A percentile compares a stretch with the other conserved stretches of the same genome.
phyloP scores from a whole-genome alignment of 305 asterid genomes.

The Plantago lanceolata region DNA sequence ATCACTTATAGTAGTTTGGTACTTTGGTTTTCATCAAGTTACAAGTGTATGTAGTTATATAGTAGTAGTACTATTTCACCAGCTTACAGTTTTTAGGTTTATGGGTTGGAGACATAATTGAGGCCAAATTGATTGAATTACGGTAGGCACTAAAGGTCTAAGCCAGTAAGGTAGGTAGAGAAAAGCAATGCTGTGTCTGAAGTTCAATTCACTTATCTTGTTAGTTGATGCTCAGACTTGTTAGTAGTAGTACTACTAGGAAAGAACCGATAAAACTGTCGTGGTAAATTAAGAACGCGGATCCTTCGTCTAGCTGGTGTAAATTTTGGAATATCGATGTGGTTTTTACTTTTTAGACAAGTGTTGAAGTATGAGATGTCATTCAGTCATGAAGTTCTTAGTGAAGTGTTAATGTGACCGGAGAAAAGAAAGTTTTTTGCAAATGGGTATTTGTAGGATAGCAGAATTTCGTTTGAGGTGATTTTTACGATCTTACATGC shows the following conservation, averaged over 20 bases:
- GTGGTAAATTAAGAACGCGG: too few relatives aligned
- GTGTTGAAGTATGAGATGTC: not conserved
- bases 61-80: too few relatives aligned
- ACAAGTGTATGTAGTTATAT: not conserved
- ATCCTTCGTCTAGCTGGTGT: not conserved
- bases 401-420: not conserved
- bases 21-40: conserved; percentile 3
- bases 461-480: not conserved
- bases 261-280: too few relatives aligned
- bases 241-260: too few relatives aligned
- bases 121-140: too few relatives aligned
- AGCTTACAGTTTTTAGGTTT: too few relatives aligned
- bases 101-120: too few relatives aligned
- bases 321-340: not conserved
- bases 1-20: conserved; percentile 8
- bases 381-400: not conserved
- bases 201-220: too few relatives aligned
- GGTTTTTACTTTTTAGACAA: not conserved
- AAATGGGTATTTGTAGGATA: not conserved
- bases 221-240: conserved; percentile 1
- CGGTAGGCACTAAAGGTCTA: too few relatives aligned
- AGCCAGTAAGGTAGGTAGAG: too few relatives aligned
- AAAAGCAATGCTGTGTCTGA: too few relatives aligned
- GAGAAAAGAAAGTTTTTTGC: not conserved
- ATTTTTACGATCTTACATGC: not conserved